A percentile compares a stretch with the other conserved stretches of the same genome.
phyloP scores from a whole-genome alignment of 2,329 filamentous ascomycete genomes.

The Claviceps cyperi region DNA sequence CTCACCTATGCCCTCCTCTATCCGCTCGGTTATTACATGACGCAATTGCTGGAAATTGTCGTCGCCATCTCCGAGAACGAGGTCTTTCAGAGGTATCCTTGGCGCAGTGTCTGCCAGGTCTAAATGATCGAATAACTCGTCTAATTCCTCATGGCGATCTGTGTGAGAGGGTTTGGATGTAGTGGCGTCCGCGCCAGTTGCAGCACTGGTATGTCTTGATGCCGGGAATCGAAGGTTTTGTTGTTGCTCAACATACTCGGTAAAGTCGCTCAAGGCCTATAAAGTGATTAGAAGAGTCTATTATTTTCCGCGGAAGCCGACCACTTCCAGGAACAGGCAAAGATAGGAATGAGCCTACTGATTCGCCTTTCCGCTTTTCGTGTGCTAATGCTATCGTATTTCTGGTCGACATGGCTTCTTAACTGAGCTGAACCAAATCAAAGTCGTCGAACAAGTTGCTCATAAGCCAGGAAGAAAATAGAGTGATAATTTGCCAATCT shows the following conservation, averaged over 20 bases:
- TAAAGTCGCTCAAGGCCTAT: conserved; percentile 78
- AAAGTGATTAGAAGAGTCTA: conserved; percentile 2
- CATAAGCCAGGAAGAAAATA: neutral
- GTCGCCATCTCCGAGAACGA: conserved; percentile 52
- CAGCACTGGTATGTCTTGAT: conserved; percentile 14
- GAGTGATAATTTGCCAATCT: neutral
- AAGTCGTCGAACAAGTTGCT: conserved; percentile 3
- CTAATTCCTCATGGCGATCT: conserved; percentile 66
- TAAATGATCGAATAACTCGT: conserved; percentile 81
- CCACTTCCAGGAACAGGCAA: neutral
- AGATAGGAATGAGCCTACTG: conserved; percentile 35
- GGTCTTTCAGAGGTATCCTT: conserved; percentile 55
- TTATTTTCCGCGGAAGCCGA: neutral
- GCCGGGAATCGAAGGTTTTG: conserved; percentile 56
- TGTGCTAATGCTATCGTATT: conserved; percentile 49
- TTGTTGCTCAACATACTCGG: conserved; percentile 93
- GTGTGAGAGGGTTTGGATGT: conserved; percentile 5
- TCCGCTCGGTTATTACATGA: conserved; percentile 49
- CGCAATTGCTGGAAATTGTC: conserved; percentile 48
- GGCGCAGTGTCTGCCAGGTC: conserved; percentile 61
- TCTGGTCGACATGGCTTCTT: conserved; percentile 37
- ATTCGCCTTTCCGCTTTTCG: conserved; percentile 77
- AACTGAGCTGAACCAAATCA: conserved; percentile 8
- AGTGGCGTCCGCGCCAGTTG: conserved; percentile 16
- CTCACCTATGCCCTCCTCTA: conserved; percentile 79